Conservation (phyloP, 2,329 filamentous ascomycete genomes). For the Aspergillus ruber region DNA sequence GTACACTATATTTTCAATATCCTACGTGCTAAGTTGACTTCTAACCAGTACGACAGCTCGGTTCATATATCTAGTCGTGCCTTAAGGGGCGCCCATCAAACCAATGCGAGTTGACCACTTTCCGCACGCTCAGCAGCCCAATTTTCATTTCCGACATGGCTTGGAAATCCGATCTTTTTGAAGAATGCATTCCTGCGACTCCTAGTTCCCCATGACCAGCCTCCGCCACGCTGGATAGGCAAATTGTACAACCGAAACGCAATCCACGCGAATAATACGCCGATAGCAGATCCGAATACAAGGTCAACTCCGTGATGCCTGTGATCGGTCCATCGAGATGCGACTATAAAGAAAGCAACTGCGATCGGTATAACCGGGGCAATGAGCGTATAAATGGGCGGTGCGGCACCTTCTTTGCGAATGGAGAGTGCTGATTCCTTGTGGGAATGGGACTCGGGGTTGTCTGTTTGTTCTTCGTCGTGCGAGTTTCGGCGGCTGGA, state of each 20-base stretch:
- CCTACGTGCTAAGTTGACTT: background rate
- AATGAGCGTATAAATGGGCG: constrained; percentile 71
- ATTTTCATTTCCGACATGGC: constrained; percentile 23
- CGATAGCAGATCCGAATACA: constrained; percentile 74
- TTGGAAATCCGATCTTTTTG: constrained; percentile 26
- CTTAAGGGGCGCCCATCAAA: constrained; percentile 3
- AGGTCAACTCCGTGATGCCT: constrained; percentile 92
- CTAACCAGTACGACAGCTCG: too few species aligned
- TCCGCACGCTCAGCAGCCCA: constrained; percentile 19
- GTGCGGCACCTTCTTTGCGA: constrained; percentile 70
- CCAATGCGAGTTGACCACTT: constrained; percentile 9
- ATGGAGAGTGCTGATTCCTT: constrained; percentile 34
- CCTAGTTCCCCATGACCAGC: constrained; percentile 84
- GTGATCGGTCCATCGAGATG: constrained; percentile 80
- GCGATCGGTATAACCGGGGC: constrained; percentile 66
- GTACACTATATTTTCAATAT: background rate
- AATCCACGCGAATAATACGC: constrained; percentile 63
- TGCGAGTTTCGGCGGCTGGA: constrained; percentile 16
- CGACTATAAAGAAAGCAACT: constrained; percentile 71
- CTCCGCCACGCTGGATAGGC: constrained; percentile 68
- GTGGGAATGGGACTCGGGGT: background rate
- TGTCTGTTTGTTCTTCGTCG: constrained; percentile 12
- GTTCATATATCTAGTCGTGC: too few species aligned
- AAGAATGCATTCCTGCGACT: constrained; percentile 64
- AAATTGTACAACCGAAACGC: constrained; percentile 82